Conservation (phyloP, 148 eudicot genomes). For the Chenopodium suecicum region DNA sequence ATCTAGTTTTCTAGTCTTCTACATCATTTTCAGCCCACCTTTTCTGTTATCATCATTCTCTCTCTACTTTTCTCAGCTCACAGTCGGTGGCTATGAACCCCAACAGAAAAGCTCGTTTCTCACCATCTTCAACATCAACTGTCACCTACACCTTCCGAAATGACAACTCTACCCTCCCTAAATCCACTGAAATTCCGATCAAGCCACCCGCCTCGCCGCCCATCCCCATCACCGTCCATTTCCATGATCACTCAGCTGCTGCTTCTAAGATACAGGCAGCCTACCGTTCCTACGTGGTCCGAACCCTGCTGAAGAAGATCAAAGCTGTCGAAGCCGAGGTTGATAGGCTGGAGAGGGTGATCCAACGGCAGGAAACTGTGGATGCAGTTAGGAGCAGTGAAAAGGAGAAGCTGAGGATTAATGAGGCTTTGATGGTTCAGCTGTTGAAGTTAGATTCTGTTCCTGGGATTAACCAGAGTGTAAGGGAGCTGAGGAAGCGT, state of each 20-base stretch:
- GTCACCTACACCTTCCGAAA: conserved; percentile 38
- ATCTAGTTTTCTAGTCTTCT: conserved; percentile 4
- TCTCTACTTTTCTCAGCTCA: background rate
- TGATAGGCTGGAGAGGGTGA: conserved; percentile 46
- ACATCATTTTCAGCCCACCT: conserved; percentile 5
- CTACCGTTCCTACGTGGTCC: conserved; percentile 52
- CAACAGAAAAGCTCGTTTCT: conserved; percentile 31
- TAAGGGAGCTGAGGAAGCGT: conserved; percentile 66
- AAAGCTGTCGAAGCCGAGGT: conserved; percentile 44
- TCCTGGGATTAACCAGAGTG: conserved; percentile 58
- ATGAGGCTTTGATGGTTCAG: conserved; percentile 70
- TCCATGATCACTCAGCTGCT: conserved; percentile 38
- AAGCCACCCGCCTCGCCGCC: conserved; percentile 20
- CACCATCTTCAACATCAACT: conserved; percentile 35
- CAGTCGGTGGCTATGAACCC: conserved; percentile 36
- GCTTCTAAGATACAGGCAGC: conserved; percentile 78
- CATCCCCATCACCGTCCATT: conserved; percentile 45
- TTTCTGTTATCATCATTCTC: background rate
- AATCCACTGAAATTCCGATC: conserved; percentile 22
- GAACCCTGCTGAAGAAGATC: conserved; percentile 51
- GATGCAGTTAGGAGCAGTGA: conserved; percentile 52
- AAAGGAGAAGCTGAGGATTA: conserved; percentile 55
- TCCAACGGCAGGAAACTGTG: conserved; percentile 89
- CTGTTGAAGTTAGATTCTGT: conserved; percentile 67
- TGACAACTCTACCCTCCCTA: conserved; percentile 30